Conservation (phyloP, 225 moss, liverwort and hornwort genomes). For the Rhytidiadelphus loreus region DNA sequence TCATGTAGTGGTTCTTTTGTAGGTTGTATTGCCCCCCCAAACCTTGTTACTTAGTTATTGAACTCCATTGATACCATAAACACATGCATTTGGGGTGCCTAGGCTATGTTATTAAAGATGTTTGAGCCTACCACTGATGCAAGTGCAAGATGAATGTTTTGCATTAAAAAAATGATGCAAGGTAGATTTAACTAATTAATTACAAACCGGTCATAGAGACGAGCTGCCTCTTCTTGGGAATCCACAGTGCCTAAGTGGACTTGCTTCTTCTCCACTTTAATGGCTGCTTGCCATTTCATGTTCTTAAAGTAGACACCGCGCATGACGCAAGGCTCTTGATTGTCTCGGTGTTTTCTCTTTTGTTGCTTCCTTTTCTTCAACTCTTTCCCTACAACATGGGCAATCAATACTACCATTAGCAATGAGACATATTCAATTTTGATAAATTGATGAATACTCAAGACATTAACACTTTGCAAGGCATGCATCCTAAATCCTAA, state of each 20-base stretch:
- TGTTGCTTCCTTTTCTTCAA: conserved; percentile 48
- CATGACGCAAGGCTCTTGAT: conserved; percentile 52
- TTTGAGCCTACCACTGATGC: neutral
- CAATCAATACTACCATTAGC: neutral
- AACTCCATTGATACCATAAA: neutral
- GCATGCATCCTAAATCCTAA: rapidly evolving
- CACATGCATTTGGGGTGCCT: neutral
- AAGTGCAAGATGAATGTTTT: neutral
- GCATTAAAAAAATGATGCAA: neutral
- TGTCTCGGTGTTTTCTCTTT: conserved; percentile 37
- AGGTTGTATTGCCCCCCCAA: rapidly evolving
- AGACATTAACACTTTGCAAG: too few relatives aligned
- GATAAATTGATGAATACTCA: neutral
- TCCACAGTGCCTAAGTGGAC: conserved; percentile 43
- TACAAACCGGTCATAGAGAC: conserved; percentile 37
- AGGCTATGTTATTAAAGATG: too few relatives aligned
- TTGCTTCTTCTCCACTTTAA: conserved; percentile 58
- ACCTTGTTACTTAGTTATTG: neutral
- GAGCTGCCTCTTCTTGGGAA: conserved; percentile 45
- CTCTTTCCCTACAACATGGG: conserved; percentile 1
- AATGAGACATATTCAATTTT: neutral
- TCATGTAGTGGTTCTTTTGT: too few relatives aligned
- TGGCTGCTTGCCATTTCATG: conserved; percentile 60
- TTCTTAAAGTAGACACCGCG: conserved; percentile 53
- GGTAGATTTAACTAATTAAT: neutral